Evolutionary conservation across 1,139 yeast species (phyloP).

Genomic region (Hansenula sp.): DNA sequence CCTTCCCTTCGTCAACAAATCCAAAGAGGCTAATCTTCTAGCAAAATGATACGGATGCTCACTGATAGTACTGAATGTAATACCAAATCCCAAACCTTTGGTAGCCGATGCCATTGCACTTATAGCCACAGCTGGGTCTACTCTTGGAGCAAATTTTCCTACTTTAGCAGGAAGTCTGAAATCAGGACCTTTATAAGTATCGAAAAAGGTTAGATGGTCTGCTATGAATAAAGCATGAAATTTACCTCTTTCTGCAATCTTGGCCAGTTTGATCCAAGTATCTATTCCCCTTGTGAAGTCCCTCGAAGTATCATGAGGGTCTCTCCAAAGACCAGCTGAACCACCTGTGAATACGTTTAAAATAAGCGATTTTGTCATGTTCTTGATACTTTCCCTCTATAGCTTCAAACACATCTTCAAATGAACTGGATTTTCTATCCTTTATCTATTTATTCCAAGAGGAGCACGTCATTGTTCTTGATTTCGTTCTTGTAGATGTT

Average conservation of each 20-base stretch:
- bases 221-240: constrained; percentile 37
- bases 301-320: constrained; percentile 31
- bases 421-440: too few relatives aligned
- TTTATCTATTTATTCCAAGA: too few relatives aligned
- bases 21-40: constrained; percentile 37
- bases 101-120: constrained; percentile 38
- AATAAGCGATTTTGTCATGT: neutral
- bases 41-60: constrained; percentile 38
- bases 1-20: constrained; percentile 37
- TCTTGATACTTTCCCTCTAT: too few relatives aligned
- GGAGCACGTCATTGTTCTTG: too few relatives aligned
- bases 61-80: constrained; percentile 36
- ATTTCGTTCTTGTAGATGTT: too few relatives aligned
- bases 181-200: constrained; percentile 31
- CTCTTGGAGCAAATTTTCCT: constrained; percentile 23
- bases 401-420: too few relatives aligned
- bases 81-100: constrained; percentile 32
- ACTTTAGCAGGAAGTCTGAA: constrained; percentile 13
- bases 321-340: constrained; percentile 29
- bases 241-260: constrained; percentile 35
- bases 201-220: constrained; percentile 35
- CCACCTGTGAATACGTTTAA: constrained; percentile 3
- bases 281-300: constrained; percentile 24
- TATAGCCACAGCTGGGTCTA: constrained; percentile 32
- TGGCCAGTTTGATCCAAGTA: constrained; percentile 35